A percentile compares a stretch with the other conserved stretches of the same genome.
Evolutionary conservation across 2,329 filamentous ascomycete genomes (phyloP).

Genomic region (Colletotrichum falcatum): DNA sequence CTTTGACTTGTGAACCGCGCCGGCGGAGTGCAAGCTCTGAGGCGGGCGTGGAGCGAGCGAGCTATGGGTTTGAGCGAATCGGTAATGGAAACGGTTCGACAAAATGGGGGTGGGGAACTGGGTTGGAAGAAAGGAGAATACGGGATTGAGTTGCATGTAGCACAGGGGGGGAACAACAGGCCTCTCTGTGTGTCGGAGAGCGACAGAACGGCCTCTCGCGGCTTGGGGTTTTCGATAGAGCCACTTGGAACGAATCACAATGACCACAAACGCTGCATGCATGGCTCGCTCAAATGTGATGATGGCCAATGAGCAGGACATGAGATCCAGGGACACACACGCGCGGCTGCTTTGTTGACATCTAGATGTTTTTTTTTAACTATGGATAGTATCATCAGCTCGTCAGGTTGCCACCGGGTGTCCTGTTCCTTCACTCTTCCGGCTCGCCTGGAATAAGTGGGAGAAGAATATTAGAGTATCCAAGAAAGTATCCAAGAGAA

Average conservation of each 20-base stretch:
- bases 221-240: conserved; percentile 9
- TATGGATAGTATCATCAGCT: conserved; percentile 29
- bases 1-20: conserved; percentile 70
- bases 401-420: conserved; percentile 22
- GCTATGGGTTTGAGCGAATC: not conserved
- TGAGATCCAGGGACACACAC: not conserved
- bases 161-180: conserved; percentile 7
- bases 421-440: conserved; percentile 1
- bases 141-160: not conserved
- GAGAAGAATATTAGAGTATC: conserved; percentile 22
- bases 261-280: not conserved
- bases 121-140: not conserved
- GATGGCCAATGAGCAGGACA: not conserved
- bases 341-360: not conserved
- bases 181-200: not conserved
- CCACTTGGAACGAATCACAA: conserved; percentile 1
- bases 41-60: conserved; percentile 22
- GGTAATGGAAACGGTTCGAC: not conserved
- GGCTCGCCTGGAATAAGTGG: conserved; percentile 8
- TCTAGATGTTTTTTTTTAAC: not conserved
- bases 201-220: not conserved
- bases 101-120: not conserved
- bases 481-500: conserved; percentile 16
- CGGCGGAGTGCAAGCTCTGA: conserved; percentile 13
- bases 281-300: not conserved